Evolutionary conservation across 2,329 filamentous ascomycete genomes (phyloP), one percentile per base, ranked within the genome.

Genomic region (Dactylonectria estremocensis): DNA sequence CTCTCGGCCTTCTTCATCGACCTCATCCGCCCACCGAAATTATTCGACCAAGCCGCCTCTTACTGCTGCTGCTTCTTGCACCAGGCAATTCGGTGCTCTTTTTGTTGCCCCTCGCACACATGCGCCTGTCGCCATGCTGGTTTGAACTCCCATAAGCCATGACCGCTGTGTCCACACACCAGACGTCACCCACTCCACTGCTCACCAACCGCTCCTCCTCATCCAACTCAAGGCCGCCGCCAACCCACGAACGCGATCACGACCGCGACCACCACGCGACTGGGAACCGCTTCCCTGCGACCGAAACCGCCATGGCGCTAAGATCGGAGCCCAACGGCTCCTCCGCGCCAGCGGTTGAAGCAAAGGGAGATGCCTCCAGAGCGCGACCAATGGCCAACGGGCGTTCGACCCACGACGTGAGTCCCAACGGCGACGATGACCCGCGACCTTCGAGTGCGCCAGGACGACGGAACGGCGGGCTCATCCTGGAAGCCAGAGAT

Each of bases 381-480:
- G 77, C 77, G 68, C 74, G 71, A 37, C 70, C 72, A 16, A 70
- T 74, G 59, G 61, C 67, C 60, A 78, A 79, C 64, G 77, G 75
- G 67, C 76, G 69, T 66, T 72, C 72, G 67, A 72, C 77, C 68
- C 74, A 75, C 64, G 76, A 80, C 53, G 68, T 72, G 48, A 72
- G 69, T 50, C 75, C 67, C 64, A 73, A 77, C 65, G 75, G 70
- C 46, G 70, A 76, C 48, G 74, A 78, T 45, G 80, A 82, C 59
- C 79, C 76, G 61, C 83, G 85, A 14, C 84, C 84, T 22, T 83
- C 82, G 7, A 87, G 81, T 66, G 85, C 83, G 5, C 84, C 85
- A 1, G 83, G 81, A 18, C 81, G 81, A 62, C 83, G 84, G 50
- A 80, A 82, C 70, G 79, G 78, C 66, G 57, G 72, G 14, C 62